A percentile compares a stretch with the other conserved stretches of the same genome.
phyloP scores from a whole-genome alignment of 306 rosid genomes.

The Gastrolobium bilobum region DNA sequence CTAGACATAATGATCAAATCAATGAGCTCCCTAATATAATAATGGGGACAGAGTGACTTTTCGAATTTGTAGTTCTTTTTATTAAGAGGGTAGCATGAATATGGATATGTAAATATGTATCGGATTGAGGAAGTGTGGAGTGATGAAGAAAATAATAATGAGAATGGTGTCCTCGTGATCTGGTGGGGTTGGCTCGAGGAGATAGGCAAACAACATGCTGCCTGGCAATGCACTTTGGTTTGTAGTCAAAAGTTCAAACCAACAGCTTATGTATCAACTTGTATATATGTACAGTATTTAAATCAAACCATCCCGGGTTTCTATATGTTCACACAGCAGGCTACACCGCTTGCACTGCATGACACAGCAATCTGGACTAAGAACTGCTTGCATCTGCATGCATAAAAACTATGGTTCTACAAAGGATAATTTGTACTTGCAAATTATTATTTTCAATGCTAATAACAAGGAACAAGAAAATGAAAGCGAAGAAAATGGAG shows the following conservation, averaged over 20 bases:
- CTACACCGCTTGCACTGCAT: too few relatives aligned
- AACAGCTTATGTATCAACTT: background rate
- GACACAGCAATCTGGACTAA: background rate
- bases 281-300: background rate
- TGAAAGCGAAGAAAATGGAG: background rate
- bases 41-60: slow-evolving; percentile 46
- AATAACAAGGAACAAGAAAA: background rate
- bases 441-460: background rate
- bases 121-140: slow-evolving; percentile 48
- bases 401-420: background rate
- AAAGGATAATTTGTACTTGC: background rate
- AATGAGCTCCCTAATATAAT: slow-evolving; percentile 52
- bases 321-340: background rate
- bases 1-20: slow-evolving; percentile 50
- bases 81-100: slow-evolving; percentile 34
- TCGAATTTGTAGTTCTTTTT: slow-evolving; percentile 12
- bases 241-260: too few relatives aligned
- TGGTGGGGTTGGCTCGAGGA: slow-evolving; percentile 75
- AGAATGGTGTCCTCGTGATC: background rate
- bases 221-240: too few relatives aligned
- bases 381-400: background rate
- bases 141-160: slow-evolving; percentile 44
- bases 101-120: too few relatives aligned
- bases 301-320: background rate
- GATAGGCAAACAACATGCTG: slow-evolving; percentile 6